Conservation (phyloP, 108 stramenopile species). For the Seminavis robusta region DNA sequence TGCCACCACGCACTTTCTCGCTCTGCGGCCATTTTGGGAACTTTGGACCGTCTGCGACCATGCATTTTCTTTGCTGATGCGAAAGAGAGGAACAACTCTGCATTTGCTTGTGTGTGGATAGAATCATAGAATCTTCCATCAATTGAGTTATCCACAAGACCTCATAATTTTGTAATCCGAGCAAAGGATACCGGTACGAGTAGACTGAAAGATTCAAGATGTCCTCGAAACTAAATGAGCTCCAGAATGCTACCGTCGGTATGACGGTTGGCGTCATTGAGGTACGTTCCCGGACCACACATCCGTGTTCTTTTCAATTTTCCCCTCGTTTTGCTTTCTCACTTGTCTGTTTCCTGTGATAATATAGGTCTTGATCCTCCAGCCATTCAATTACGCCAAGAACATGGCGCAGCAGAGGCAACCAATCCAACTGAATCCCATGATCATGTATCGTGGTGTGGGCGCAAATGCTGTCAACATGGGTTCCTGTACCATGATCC, state of each 20-base stretch:
- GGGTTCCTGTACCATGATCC: slow-evolving; percentile 94
- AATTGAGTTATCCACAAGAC: too few relatives aligned
- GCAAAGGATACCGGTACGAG: background rate
- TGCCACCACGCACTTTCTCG: too few relatives aligned
- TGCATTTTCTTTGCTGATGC: too few relatives aligned
- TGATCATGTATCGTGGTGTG: slow-evolving; percentile 84
- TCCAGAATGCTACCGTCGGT: slow-evolving; percentile 90
- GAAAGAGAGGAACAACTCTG: too few relatives aligned
- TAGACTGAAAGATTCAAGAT: slow-evolving; percentile 26
- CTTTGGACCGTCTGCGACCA: too few relatives aligned
- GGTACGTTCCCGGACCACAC: slow-evolving; percentile 13
- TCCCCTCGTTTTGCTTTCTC: background rate
- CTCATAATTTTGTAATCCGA: too few relatives aligned
- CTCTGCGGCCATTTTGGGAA: too few relatives aligned
- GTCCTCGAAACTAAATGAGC: slow-evolving; percentile 82
- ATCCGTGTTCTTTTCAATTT: background rate
- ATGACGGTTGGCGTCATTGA: slow-evolving; percentile 93
- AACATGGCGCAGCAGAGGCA: slow-evolving; percentile 90
- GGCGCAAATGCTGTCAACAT: slow-evolving; percentile 88
- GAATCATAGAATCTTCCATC: too few relatives aligned
- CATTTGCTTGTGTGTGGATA: too few relatives aligned
- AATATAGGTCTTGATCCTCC: slow-evolving; percentile 70
- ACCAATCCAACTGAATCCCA: slow-evolving; percentile 71
- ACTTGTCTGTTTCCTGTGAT: background rate
- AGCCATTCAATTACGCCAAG: slow-evolving; percentile 93